Evolutionary conservation across 208 protist species (phyloP).

Genomic region (Trypanosomatidae sp.): DNA sequence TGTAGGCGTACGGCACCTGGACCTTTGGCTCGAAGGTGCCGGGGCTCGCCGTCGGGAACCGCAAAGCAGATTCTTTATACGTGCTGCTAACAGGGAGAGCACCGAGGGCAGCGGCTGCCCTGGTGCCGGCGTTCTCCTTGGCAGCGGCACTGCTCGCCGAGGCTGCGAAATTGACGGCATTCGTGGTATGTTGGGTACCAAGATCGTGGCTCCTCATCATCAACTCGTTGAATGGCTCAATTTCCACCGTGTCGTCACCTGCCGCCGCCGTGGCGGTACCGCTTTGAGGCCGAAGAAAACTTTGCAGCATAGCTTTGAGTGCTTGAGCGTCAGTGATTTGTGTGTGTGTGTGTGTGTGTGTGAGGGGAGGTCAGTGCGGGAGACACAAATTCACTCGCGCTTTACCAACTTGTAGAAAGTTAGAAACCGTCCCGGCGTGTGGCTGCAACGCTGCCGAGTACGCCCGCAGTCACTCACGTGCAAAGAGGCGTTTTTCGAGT

Average conservation of each 20-base stretch:
- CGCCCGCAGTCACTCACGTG: background rate
- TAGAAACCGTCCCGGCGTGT: background rate
- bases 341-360: background rate
- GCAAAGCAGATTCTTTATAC: slow-evolving; percentile 76
- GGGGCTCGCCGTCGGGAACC: slow-evolving; percentile 76
- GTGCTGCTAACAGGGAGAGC: slow-evolving; percentile 62
- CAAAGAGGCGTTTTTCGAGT: background rate
- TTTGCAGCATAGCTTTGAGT: slow-evolving; percentile 44
- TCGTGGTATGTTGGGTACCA: background rate
- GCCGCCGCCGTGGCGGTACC: background rate
- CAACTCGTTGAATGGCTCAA: background rate
- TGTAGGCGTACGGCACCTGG: slow-evolving; percentile 92
- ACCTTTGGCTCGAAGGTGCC: slow-evolving; percentile 96
- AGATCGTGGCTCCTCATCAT: slow-evolving; percentile 18
- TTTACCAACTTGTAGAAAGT: background rate
- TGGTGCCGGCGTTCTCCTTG: background rate
- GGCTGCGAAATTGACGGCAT: background rate
- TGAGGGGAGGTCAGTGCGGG: background rate
- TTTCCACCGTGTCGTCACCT: background rate
- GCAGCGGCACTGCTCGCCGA: background rate
- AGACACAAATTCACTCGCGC: background rate
- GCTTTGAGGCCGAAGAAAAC: slow-evolving; percentile 50
- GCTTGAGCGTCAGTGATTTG: background rate
- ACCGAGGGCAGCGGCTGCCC: background rate
- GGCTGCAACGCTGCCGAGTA: background rate